Evolutionary conservation across 495 filamentous ascomycete species (phyloP).

Genomic region (Daldinia concentrica): DNA sequence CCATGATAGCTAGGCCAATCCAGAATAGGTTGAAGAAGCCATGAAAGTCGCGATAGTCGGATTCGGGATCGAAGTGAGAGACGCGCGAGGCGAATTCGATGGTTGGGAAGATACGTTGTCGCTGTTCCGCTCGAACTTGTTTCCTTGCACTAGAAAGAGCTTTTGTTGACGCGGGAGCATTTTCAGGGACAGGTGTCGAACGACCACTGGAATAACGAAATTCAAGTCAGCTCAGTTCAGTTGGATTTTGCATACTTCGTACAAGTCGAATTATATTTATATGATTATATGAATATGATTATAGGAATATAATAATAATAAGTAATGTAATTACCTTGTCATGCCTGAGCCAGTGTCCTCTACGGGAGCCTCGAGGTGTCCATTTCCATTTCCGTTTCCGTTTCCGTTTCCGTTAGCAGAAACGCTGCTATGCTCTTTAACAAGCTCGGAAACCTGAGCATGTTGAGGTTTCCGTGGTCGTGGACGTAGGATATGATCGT

Average conservation of each 20-base stretch:
- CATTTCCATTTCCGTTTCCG: slow-evolving; percentile 16
- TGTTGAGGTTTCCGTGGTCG: slow-evolving; percentile 57
- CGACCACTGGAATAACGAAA: slow-evolving; percentile 67
- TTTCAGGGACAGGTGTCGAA: slow-evolving; percentile 87
- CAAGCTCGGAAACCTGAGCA: slow-evolving; percentile 50
- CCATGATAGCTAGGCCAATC: slow-evolving; percentile 97
- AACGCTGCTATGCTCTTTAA: slow-evolving; percentile 44
- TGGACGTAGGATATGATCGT: slow-evolving; percentile 53
- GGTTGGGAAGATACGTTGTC: slow-evolving; percentile 91
- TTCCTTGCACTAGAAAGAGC: slow-evolving; percentile 86
- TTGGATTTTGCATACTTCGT: not conserved
- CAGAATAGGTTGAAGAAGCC: slow-evolving; percentile 98
- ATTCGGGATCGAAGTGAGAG: slow-evolving; percentile 93
- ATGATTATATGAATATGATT: no score
- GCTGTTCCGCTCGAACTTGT: slow-evolving; percentile 82
- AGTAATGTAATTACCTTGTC: slow-evolving; percentile 51
- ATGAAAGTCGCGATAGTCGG: slow-evolving; percentile 92
- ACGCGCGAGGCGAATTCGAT: slow-evolving; percentile 92
- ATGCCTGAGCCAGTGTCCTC: slow-evolving; percentile 47
- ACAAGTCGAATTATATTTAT: not conserved
- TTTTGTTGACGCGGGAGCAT: slow-evolving; percentile 89
- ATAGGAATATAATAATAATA: not conserved
- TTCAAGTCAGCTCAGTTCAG: not conserved
- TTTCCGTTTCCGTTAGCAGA: slow-evolving; percentile 43
- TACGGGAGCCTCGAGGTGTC: slow-evolving; percentile 42